Evolutionary conservation across 164 flowering plant genomes (phyloP), one percentile per base, ranked within the genome.

Genomic region (Santalum album): DNA sequence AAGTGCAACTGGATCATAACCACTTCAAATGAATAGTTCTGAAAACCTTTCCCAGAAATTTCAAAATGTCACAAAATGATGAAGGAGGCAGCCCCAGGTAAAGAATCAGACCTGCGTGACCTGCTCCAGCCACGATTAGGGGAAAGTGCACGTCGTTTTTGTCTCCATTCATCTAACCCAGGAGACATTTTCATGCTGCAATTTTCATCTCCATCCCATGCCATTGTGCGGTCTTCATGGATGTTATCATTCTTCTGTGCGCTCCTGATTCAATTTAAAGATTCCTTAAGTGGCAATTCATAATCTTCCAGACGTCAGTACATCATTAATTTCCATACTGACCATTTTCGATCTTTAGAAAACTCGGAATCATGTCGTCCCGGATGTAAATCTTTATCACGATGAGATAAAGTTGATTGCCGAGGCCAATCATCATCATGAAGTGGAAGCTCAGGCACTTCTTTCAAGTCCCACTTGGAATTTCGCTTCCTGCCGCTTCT

Each of bases 291-390:
- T 42, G 25, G 17, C 16, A 22, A 49, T 49, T 1, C 52, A 49
- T 49, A 29, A 4, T 29, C n/a, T n/a, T n/a, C n/a, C 9, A 29
- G 9, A 29, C 9, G 34, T 29, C 34, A 29, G 34, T 9, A 9
- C 9, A 21, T 45, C 3, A 25, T 43, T 12, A 7, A 4, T 1
- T 21, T 20, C 15, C 47, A 15, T 2, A 29, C 26, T 20, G 49
- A 45, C 49, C 49, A 45, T 22, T 45, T 45, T 20, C 15, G 9
- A 20, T 18, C 25, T 20, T 45, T 45, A 23, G 38, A 47, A 53
- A 52, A 47, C 35, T 55, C 65, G 11, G 73, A 29, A 27, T 69
- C 53, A 25, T 38, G 44, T 59, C 48, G 63, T 7, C 56, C 68
- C 19, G 52, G 48, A 20, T 48, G 54, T 48, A 54, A 51, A 23